Percentiles rank a stretch among this genome's conserved stretches.
Evolutionary conservation across 2,329 filamentous ascomycete species (phyloP).

Genomic region (Nannizziopsis barbatae): DNA sequence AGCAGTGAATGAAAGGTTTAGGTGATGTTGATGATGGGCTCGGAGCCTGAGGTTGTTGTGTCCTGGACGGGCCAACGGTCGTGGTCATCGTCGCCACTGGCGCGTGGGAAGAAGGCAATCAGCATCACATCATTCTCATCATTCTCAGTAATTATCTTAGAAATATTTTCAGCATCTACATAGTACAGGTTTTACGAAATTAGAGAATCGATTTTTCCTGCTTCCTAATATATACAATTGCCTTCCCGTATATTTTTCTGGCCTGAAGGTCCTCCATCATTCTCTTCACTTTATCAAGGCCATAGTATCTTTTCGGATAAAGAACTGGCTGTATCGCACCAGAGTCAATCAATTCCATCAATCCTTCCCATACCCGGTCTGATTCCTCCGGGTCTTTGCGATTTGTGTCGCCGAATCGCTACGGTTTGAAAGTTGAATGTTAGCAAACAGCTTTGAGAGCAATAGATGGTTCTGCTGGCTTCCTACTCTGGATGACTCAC

Average conservation of each 20-base stretch:
- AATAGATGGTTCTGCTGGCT: no score
- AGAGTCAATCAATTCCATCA: slow-evolving; percentile 39
- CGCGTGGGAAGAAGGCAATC: no score
- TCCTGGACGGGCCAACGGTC: no score
- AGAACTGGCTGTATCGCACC: slow-evolving; percentile 43
- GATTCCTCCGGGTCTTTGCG: slow-evolving; percentile 40
- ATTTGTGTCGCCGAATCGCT: slow-evolving; percentile 46
- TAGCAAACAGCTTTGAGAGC: background rate
- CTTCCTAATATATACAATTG: slow-evolving; percentile 38
- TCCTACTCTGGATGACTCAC: slow-evolving; percentile 5
- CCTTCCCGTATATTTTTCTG: slow-evolving; percentile 46
- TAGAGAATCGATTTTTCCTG: background rate
- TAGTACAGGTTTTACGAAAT: background rate
- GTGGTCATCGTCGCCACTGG: no score
- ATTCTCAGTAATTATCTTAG: background rate
- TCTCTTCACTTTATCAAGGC: slow-evolving; percentile 39
- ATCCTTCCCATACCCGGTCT: slow-evolving; percentile 41
- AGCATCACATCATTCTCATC: background rate
- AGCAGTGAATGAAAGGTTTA: background rate
- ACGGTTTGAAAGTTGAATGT: background rate
- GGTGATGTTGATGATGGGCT: no score
- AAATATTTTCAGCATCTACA: background rate
- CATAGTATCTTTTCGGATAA: slow-evolving; percentile 40
- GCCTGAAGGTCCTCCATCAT: slow-evolving; percentile 43
- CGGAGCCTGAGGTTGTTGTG: no score